phyloP scores from a whole-genome alignment of 352 stramenopile species.

The Albugo candida region DNA sequence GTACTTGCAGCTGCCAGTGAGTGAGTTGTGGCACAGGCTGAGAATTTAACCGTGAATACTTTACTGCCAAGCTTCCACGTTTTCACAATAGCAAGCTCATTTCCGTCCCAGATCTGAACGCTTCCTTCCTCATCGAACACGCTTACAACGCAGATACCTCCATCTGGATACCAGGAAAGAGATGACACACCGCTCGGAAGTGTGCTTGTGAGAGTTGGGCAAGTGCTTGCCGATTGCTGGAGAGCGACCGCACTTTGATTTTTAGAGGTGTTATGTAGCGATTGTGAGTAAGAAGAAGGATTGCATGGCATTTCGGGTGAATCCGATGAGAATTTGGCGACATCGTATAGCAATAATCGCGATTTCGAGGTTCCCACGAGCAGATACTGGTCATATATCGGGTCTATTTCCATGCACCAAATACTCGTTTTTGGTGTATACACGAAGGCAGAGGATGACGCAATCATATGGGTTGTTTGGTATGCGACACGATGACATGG shows the following conservation, averaged over 20 bases:
- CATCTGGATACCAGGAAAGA: conserved; percentile 80
- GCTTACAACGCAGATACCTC: conserved; percentile 57
- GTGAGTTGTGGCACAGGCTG: conserved; percentile 25
- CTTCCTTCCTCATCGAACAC: conserved; percentile 41
- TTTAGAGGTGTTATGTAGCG: neutral
- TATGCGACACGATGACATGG: neutral
- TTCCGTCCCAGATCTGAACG: conserved; percentile 54
- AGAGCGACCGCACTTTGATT: neutral
- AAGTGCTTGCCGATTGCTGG: neutral
- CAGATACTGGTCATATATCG: conserved; percentile 30
- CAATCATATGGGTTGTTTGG: conserved; percentile 11
- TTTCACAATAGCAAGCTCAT: conserved; percentile 40
- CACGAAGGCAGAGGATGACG: conserved; percentile 27
- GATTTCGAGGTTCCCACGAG: conserved; percentile 38
- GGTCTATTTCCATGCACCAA: conserved; percentile 39
- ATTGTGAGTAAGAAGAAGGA: too few species aligned
- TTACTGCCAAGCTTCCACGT: conserved; percentile 35
- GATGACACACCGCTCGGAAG: conserved; percentile 23
- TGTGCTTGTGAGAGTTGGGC: neutral
- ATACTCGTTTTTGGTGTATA: conserved; percentile 33
- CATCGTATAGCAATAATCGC: conserved; percentile 36
- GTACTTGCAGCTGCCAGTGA: conserved; percentile 48
- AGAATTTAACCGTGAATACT: conserved; percentile 53
- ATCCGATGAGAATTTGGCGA: neutral
- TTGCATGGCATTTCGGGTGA: conserved; percentile 1